Evolutionary conservation across 1,284 basidiomycete genomes (phyloP), one percentile per base, ranked within the genome.

Genomic region (Pyrrhoderma lamaoense): DNA sequence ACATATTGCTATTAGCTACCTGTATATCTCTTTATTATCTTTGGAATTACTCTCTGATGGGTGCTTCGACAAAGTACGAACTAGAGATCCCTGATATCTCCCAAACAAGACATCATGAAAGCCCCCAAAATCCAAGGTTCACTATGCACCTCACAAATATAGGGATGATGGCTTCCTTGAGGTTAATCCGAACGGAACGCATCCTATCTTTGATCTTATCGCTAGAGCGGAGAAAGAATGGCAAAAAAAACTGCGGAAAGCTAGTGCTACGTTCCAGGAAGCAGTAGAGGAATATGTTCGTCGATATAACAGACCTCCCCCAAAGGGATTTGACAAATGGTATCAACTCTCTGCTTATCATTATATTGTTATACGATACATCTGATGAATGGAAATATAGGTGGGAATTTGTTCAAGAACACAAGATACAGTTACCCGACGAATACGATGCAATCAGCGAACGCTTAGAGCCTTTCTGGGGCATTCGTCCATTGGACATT

Each of bases 191-290:
- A 56, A 56, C 14, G 54, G 54, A 9, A 52, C 50, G 16, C 79
- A 80, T 59, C 79, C 79, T 1, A 75, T 81, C 42, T 70, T 67
- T 59, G 72, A 76, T 53, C 66, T 83, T 25, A 76, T 82, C 43
- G 58, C 64, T 35, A 66, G 66, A 37, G 75, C 75, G 0, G 68
- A 77, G 51, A 58, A 62, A 7, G 63, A 63, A 11, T 83, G 80
- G 80, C 65, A 71, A 19, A 57, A 57, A 2, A 81, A 81, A 60
- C 56, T 76, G n/a, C 62, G 64, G 7, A 61, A 63, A 40, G 79
- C 82, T 49, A 80, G 77, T 53, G 72, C 62, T 44, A 78, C 75
- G 0, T 63, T 85, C 3, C 63, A 67, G 16, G 68, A 74, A 51
- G 82, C 81, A 3, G 74, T 75, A 1, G 61, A 61, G 18, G 78